Evolutionary conservation across 495 filamentous ascomycete genomes (phyloP), one percentile per base, ranked within the genome.

Genomic region (Daldinia vernicosa): DNA sequence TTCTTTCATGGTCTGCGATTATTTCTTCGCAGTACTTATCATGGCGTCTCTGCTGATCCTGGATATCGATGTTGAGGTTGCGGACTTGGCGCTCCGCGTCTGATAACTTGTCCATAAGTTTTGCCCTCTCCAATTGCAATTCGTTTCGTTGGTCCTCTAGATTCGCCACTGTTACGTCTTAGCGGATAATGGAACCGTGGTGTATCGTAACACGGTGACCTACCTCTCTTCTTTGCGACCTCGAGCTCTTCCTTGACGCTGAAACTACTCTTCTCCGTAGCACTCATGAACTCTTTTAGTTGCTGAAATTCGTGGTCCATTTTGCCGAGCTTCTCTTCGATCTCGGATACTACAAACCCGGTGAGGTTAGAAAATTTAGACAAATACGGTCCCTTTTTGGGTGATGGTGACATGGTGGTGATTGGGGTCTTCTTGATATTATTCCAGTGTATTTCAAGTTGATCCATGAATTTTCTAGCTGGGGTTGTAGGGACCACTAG

Each of bases 201-300:
- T n/a, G 15, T 7, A 52, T 26, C 8, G 37, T 11, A 30, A 50
- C n/a, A 50, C n/a, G 11, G 57, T n/a, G 33, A 80, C 89, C 64
- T 83, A 97, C 93, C 86, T 86, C 88, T 84, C 37, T 84, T 84
- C 77, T 95, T 94, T 71, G 91, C 90, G 4, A 91, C 27, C 4
- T 87, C 85, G 22, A 94, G 82, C 0, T 87, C 84, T 59, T 94
- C 91, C 70, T 93, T 91, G 58, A 92, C 73, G 1, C 80, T 83
- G 53, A 84, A 87, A 70, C 84, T 87, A 62, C 90, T 89, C 22
- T 85, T 85, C 5, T 85, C 84, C 8, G 89, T 86, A 12, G 83
- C 79, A 27, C 85, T 86, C 73, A 96, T 81, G n/a, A 86, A 84
- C 45, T 87, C 80, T 66, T 88, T 86, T 50, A 96, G 79, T 3